Conservation (phyloP, 2,329 filamentous ascomycete genomes). For the Epichloe scottii region DNA sequence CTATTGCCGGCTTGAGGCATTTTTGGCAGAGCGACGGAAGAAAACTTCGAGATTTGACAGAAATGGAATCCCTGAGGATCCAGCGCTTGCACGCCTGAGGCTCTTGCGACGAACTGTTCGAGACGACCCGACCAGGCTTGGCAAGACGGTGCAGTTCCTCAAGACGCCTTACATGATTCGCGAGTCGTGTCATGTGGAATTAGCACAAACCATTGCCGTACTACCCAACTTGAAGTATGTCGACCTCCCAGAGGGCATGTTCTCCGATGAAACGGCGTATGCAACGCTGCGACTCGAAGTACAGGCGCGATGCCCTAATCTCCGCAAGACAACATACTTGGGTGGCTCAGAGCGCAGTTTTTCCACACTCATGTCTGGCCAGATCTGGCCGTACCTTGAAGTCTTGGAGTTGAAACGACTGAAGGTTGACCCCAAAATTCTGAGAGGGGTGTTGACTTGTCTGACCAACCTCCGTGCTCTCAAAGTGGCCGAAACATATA, state of each 20-base stretch:
- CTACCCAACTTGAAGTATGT: conserved; percentile 78
- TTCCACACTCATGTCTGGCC: conserved; percentile 52
- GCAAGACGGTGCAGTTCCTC: conserved; percentile 59
- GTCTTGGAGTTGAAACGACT: conserved; percentile 58
- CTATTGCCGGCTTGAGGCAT: conserved; percentile 79
- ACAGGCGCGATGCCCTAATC: conserved; percentile 67
- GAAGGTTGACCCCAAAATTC: conserved; percentile 54
- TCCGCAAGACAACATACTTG: conserved; percentile 82
- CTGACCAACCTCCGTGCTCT: conserved; percentile 59
- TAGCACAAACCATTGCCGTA: conserved; percentile 76
- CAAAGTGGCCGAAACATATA: conserved; percentile 56
- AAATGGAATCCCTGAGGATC: conserved; percentile 70
- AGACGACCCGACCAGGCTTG: conserved; percentile 58
- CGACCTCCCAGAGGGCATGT: conserved; percentile 82
- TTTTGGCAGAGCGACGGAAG: conserved; percentile 68
- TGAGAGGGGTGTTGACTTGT: conserved; percentile 58
- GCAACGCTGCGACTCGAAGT: conserved; percentile 70
- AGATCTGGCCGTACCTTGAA: conserved; percentile 57
- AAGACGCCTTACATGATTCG: conserved; percentile 94
- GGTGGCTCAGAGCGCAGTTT: conserved; percentile 68
- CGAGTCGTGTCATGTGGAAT: conserved; percentile 70
- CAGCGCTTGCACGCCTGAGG: conserved; percentile 60
- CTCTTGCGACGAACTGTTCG: conserved; percentile 73
- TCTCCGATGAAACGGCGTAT: conserved; percentile 64
- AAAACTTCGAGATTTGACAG: conserved; percentile 59